Percentiles rank a stretch among this genome's conserved stretches.
Evolutionary conservation across 2,329 filamentous ascomycete genomes (phyloP).

Genomic region (Cordyceps militaris): DNA sequence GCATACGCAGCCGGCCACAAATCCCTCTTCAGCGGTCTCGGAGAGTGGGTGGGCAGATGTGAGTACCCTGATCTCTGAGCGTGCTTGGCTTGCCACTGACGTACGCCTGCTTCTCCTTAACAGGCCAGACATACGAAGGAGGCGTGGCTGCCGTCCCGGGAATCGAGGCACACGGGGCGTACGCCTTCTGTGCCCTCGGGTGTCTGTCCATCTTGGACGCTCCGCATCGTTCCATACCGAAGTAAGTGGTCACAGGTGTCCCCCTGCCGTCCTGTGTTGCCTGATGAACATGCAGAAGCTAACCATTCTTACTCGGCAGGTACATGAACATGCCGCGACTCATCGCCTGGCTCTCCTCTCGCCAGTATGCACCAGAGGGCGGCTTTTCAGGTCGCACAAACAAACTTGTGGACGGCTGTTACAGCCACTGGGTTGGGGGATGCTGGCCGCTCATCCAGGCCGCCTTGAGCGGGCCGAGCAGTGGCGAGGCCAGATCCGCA

Average conservation of each 20-base stretch:
- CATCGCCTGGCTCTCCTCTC: slow-evolving; percentile 79
- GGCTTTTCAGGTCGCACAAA: slow-evolving; percentile 92
- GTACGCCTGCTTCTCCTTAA: slow-evolving; percentile 1
- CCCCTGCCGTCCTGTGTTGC: background rate
- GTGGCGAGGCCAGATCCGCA: slow-evolving; percentile 22
- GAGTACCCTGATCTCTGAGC: slow-evolving; percentile 31
- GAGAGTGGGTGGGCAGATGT: slow-evolving; percentile 76
- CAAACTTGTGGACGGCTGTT: slow-evolving; percentile 96
- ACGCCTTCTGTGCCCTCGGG: slow-evolving; percentile 89
- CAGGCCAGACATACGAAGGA: slow-evolving; percentile 89
- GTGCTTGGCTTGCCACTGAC: background rate
- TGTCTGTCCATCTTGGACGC: slow-evolving; percentile 80
- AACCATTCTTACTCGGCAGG: slow-evolving; percentile 35
- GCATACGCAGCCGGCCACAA: slow-evolving; percentile 55
- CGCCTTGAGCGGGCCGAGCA: slow-evolving; percentile 51
- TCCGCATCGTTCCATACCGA: slow-evolving; percentile 66
- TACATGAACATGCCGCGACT: slow-evolving; percentile 71
- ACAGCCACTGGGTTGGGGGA: slow-evolving; percentile 94
- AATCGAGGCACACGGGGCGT: slow-evolving; percentile 90
- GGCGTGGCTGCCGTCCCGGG: slow-evolving; percentile 81
- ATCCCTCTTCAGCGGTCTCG: slow-evolving; percentile 63
- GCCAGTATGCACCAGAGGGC: slow-evolving; percentile 85
- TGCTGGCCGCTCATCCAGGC: slow-evolving; percentile 91
- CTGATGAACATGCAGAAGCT: slow-evolving; percentile 18
- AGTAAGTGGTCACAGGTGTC: slow-evolving; percentile 41